Evolutionary conservation across 768 basidiomycete species (phyloP).

Genomic region (Nevesoporus exiguus): DNA sequence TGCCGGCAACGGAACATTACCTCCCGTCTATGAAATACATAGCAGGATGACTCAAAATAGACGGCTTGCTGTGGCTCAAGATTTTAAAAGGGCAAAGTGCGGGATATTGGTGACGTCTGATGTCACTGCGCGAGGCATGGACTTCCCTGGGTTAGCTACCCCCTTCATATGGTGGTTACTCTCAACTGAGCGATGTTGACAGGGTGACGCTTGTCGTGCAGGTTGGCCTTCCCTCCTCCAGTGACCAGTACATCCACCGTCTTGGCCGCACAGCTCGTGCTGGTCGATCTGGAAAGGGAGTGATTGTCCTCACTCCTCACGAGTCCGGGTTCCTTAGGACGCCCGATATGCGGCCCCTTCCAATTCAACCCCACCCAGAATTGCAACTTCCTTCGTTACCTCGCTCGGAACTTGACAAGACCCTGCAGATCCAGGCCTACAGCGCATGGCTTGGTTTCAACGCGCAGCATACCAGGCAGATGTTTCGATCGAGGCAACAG

Average conservation of each 20-base stretch:
- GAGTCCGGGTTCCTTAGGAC: conserved; percentile 48
- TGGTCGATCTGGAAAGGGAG: conserved; percentile 57
- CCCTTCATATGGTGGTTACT: neutral
- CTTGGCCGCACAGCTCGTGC: conserved; percentile 78
- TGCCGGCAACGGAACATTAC: conserved; percentile 28
- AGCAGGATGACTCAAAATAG: conserved; percentile 50
- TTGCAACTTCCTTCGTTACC: conserved; percentile 27
- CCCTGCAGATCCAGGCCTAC: conserved; percentile 50
- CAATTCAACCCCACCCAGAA: conserved; percentile 34
- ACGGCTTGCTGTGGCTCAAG: conserved; percentile 47
- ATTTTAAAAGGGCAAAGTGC: conserved; percentile 43
- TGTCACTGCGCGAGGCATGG: conserved; percentile 64
- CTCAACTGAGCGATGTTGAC: conserved; percentile 7
- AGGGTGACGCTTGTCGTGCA: conserved; percentile 61
- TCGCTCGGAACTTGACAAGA: conserved; percentile 28
- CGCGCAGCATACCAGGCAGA: conserved; percentile 35
- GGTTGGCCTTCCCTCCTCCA: conserved; percentile 61
- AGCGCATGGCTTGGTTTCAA: conserved; percentile 58
- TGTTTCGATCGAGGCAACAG: conserved; percentile 38
- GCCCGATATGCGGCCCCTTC: conserved; percentile 39
- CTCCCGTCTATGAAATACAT: conserved; percentile 53
- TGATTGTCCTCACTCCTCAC: conserved; percentile 50
- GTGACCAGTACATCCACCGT: conserved; percentile 78
- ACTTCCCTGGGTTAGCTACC: conserved; percentile 53
- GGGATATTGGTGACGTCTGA: conserved; percentile 53